Base-by-base conservation (phyloP, 768 basidiomycete genomes). In the Boletus rex-veris region DNA sequence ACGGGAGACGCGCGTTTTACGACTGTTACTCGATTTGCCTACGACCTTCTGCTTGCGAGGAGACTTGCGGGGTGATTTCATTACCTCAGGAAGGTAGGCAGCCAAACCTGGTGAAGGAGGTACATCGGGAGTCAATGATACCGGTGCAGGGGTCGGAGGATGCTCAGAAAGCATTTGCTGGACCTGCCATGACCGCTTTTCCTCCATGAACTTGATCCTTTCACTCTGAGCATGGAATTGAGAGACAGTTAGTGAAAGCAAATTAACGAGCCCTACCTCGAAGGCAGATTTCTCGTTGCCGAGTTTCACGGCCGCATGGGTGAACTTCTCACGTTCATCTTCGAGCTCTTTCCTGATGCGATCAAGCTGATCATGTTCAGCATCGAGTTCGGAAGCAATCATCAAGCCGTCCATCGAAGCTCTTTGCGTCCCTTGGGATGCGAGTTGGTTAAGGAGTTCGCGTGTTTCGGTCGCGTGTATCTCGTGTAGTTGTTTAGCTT, bases 121-220 rank as follows among this genome's bases (percentile, higher is more conserved):
- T 30, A 24, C 43, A n/a, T 31, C 41, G 45, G 45, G 51, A 18
- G 64, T 58, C 11, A 74, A 75, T 30, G 8, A 40, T 43, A 64
- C 65, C 45, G 59, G 48, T 31, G 40, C 28, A 33, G 14, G 24
- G 19, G 77, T 77, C 10, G 79, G 78, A 18, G 81, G 79, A 4
- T 80, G 70, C 43, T 86, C 81, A 1, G 79, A 76, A 4, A 83
- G 74, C 77, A 88, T 84, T 64, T 73, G 73, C 44, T 85, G 77
- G 1, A 83, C 79, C 52, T 85, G 78, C 88, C 85, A 89, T n/a
- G 77, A 72, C n/a, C 85, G 79, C 62, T 81, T 86, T 65, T 90
- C 88, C 57, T 90, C 86, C 45, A 80, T 41, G 39, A 90, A 75
- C 50, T 75, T 77, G 26, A 82, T 63, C 19, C 81, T 78, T 62